Evolutionary conservation across 768 basidiomycete species (phyloP).

Genomic region (Hirschioporus abietinus): DNA sequence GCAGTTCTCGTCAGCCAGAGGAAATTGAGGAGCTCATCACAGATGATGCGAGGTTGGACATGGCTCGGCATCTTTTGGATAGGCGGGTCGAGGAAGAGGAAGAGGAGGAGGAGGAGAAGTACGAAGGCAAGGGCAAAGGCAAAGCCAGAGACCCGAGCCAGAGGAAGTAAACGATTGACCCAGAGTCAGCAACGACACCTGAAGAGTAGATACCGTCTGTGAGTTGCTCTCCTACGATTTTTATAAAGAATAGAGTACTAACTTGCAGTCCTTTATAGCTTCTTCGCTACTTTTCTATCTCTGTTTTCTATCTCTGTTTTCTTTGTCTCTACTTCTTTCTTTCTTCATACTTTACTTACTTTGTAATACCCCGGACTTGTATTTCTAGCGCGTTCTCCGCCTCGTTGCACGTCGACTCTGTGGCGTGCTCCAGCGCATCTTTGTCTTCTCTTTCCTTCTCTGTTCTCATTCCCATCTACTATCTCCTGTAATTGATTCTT

Average conservation of each 20-base stretch:
- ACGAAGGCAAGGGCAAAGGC: neutral
- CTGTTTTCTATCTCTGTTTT: neutral
- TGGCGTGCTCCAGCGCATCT: neutral
- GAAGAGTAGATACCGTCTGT: neutral
- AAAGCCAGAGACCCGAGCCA: neutral
- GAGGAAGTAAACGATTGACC: neutral
- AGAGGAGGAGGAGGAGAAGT: neutral
- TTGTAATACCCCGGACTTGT: neutral
- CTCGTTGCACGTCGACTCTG: neutral
- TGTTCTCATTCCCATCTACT: neutral
- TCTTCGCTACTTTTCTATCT: neutral
- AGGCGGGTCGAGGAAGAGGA: neutral
- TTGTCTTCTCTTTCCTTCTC: neutral
- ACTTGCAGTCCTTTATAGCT: neutral
- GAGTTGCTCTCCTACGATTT: neutral
- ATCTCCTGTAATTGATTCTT: neutral
- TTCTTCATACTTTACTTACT: neutral
- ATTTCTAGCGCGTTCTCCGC: neutral
- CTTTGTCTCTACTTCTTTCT: neutral
- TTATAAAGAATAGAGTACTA: neutral
- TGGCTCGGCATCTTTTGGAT: neutral
- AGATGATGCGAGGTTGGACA: neutral
- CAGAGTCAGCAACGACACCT: neutral
- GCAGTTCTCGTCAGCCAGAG: neutral
- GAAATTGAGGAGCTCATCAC: neutral